phyloP scores from a whole-genome alignment of 345 rosid species.

The Murraya paniculata region DNA sequence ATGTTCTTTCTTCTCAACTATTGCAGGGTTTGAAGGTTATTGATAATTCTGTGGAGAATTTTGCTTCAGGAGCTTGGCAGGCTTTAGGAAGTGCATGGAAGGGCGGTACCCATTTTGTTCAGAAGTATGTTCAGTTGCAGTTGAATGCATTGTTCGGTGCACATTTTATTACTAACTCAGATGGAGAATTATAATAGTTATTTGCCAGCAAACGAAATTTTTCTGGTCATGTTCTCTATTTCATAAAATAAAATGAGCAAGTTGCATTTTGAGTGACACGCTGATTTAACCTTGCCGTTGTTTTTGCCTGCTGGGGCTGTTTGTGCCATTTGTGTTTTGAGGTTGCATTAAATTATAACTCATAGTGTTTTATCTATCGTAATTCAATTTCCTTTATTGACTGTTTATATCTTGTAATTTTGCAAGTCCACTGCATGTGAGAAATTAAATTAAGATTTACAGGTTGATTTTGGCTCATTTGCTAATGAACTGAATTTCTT shows the following conservation, averaged over 20 bases:
- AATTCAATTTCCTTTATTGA: background rate
- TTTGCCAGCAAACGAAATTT: background rate
- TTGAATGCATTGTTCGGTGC: background rate
- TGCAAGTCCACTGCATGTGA: background rate
- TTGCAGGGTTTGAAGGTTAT: conserved; percentile 79
- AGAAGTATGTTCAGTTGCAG: conserved; percentile 54
- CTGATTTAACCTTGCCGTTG: background rate
- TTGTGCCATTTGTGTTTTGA: background rate
- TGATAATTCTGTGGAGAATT: conserved; percentile 89
- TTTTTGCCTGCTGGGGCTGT: background rate
- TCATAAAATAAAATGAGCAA: conserved; percentile 9
- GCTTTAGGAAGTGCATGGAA: conserved; percentile 81
- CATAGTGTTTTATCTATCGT: background rate
- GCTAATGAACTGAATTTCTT: background rate
- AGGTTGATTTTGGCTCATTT: background rate
- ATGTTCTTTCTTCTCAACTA: background rate
- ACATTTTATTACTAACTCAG: too few relatives aligned
- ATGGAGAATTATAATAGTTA: background rate
- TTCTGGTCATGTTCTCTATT: background rate
- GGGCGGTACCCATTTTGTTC: conserved; percentile 74
- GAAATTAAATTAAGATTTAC: background rate
- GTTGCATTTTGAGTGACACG: background rate
- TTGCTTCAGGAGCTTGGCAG: conserved; percentile 96
- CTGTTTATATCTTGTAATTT: background rate
- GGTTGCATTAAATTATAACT: background rate